A percentile compares a stretch with the other conserved stretches of the same genome.
phyloP scores from a whole-genome alignment of 75 land plant genomes.

The Larix kaempferi region DNA sequence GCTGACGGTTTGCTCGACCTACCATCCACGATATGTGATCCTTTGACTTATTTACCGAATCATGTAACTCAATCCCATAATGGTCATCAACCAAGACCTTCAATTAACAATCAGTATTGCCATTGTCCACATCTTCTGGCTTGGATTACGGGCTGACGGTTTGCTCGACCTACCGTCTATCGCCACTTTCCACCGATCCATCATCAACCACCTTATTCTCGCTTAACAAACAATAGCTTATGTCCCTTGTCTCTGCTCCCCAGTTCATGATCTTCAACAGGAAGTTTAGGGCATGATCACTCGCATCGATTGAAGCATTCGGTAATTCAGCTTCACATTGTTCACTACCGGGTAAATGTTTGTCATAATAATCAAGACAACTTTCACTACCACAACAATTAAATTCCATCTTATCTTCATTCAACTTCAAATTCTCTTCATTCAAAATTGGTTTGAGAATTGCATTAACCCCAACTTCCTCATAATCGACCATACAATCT shows the following conservation, averaged over 20 bases:
- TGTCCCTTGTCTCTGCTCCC: background rate
- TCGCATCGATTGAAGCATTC: background rate
- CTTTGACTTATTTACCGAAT: background rate
- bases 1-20: no score
- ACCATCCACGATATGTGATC: no score
- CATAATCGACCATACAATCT: background rate
- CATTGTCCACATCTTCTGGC: no score
- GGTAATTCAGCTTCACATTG: background rate
- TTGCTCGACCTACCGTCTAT: no score
- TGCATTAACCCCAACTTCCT: background rate
- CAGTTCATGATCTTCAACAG: background rate
- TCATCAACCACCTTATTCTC: background rate
- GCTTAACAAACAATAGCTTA: background rate
- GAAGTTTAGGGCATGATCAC: conserved; percentile 1
- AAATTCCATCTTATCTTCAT: background rate
- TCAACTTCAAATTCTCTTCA: no score
- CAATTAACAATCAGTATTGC: background rate
- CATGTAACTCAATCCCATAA: background rate
- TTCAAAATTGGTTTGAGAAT: background rate
- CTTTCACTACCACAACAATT: conserved; percentile 1
- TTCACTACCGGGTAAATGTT: background rate
- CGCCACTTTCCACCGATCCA: background rate
- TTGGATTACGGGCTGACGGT: no score
- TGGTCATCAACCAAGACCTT: background rate
- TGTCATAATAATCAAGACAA: background rate